A percentile compares a stretch with the other conserved stretches of the same genome.
Evolutionary conservation across 805 yeast species (phyloP).

Genomic region (Starmerella potacharoeniae): DNA sequence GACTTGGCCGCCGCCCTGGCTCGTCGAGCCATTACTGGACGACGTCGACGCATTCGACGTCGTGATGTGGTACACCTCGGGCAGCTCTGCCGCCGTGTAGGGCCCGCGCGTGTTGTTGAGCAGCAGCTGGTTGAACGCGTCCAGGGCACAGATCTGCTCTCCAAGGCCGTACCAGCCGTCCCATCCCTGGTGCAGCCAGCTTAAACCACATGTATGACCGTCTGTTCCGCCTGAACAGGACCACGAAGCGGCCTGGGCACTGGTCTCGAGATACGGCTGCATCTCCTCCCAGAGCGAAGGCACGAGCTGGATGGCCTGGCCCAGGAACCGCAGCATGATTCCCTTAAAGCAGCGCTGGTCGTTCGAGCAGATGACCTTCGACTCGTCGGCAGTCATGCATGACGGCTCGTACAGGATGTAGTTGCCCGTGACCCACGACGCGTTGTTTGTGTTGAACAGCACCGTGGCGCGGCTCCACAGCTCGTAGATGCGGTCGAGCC

Average conservation of each 20-base stretch:
- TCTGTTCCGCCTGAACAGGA: slow-evolving; percentile 83
- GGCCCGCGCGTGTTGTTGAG: slow-evolving; percentile 19
- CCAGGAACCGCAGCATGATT: slow-evolving; percentile 61
- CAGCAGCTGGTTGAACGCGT: slow-evolving; percentile 34
- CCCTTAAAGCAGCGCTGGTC: slow-evolving; percentile 94
- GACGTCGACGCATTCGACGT: not conserved
- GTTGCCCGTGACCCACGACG: slow-evolving; percentile 24
- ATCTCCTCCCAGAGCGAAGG: slow-evolving; percentile 39
- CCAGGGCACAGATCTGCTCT: slow-evolving; percentile 82
- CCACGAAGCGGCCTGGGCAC: slow-evolving; percentile 63
- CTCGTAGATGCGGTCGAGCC: slow-evolving; percentile 52
- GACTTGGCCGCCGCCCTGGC: slow-evolving; percentile 15
- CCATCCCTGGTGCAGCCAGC: slow-evolving; percentile 60
- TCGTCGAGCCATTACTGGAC: slow-evolving; percentile 6
- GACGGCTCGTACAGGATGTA: slow-evolving; percentile 69
- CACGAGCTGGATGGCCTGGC: slow-evolving; percentile 57
- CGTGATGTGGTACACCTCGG: slow-evolving; percentile 15
- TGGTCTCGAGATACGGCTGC: slow-evolving; percentile 35
- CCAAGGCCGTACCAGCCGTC: slow-evolving; percentile 76
- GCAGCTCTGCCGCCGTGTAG: slow-evolving; percentile 21
- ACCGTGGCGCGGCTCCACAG: slow-evolving; percentile 40
- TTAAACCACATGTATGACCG: slow-evolving; percentile 76
- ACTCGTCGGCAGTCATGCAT: slow-evolving; percentile 45
- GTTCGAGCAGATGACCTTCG: slow-evolving; percentile 46
- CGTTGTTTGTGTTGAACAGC: slow-evolving; percentile 36